A percentile compares a stretch with the other conserved stretches of the same genome.
Conservation (phyloP, 495 filamentous ascomycete species). For the Amphirosellinia nigrospora region DNA sequence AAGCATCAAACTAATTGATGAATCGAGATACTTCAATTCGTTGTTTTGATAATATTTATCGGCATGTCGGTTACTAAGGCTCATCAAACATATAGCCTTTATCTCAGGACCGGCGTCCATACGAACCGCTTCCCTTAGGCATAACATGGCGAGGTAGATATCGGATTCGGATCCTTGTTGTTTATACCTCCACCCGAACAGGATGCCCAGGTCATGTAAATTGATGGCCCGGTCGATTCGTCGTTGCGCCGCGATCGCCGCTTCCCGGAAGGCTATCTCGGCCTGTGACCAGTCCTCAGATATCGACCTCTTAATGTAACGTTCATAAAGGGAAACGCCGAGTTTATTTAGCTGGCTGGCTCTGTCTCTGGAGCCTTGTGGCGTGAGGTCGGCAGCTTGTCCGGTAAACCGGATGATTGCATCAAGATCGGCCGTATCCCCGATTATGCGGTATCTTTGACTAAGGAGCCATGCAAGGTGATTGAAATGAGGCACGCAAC, state of each 20-base stretch:
- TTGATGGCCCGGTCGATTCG: neutral
- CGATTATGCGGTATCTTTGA: neutral
- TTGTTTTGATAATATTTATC: neutral
- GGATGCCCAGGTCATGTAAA: neutral
- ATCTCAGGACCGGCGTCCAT: neutral
- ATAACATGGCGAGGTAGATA: neutral
- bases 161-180: neutral
- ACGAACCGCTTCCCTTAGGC: neutral
- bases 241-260: neutral
- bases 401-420: neutral
- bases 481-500: too few species aligned
- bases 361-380: neutral
- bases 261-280: neutral
- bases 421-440: neutral
- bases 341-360: neutral
- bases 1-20: neutral
- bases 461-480: too few species aligned
- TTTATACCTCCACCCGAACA: neutral
- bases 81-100: neutral
- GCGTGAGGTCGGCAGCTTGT: neutral
- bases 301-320: neutral
- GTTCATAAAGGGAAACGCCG: neutral
- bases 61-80: neutral
- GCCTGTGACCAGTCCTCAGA: neutral
- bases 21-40: fast-evolving